Evolutionary conservation across 2,329 filamentous ascomycete genomes (phyloP).

Genomic region (Fusarium metavorans): DNA sequence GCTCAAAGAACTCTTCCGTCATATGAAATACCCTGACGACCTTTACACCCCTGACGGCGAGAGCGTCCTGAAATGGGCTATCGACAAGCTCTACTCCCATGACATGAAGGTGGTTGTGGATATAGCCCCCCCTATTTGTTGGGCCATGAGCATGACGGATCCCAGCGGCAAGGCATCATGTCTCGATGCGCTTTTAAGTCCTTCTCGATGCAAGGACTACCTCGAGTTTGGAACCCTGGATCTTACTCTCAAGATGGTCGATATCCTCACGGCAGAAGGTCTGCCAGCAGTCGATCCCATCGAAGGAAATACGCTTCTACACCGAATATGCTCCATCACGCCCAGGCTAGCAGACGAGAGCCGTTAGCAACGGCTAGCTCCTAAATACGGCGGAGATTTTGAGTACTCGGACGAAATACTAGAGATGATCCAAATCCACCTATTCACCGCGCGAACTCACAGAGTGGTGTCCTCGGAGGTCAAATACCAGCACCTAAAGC

Average conservation of each 20-base stretch:
- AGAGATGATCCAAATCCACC: neutral
- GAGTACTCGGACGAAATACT: neutral
- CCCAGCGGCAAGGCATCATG: neutral
- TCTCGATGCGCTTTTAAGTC: neutral
- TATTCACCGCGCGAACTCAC: neutral
- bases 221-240: constrained; percentile 4
- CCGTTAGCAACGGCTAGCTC: neutral
- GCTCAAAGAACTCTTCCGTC: neutral
- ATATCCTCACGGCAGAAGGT: neutral
- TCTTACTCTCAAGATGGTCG: neutral
- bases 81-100: neutral
- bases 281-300: neutral
- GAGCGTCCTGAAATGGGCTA: constrained; percentile 11
- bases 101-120: constrained; percentile 3
- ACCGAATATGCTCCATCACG: neutral
- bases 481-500: neutral
- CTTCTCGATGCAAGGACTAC: neutral
- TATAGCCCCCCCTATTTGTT: neutral
- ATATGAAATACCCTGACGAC: neutral
- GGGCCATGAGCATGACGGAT: neutral
- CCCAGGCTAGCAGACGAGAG: neutral
- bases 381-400: neutral
- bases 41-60: neutral
- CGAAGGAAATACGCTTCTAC: neutral
- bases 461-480: neutral